Evolutionary conservation across 2,329 filamentous ascomycete species (phyloP).

Genomic region (Penicillium italicum): DNA sequence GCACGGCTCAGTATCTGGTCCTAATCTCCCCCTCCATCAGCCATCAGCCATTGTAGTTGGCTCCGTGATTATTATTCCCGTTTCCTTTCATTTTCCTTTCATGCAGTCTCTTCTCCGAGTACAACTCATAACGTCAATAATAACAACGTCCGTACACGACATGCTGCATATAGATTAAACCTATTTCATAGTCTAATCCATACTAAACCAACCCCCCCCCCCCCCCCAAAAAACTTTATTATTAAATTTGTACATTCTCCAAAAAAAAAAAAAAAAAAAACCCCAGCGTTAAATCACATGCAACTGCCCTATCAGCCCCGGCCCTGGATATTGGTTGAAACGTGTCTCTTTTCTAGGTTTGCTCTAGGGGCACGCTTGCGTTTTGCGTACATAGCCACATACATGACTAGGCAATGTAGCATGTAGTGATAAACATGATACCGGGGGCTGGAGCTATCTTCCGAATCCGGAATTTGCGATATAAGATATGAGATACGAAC

Average conservation of each 20-base stretch:
- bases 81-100: slow-evolving; percentile 1
- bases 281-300: slow-evolving; percentile 5
- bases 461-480: neutral
- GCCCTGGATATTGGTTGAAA: slow-evolving; percentile 8
- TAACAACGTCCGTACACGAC: neutral
- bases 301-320: neutral
- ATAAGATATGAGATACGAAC: slow-evolving; percentile 1
- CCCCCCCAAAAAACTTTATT: too few species aligned
- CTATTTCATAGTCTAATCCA: neutral
- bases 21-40: slow-evolving; percentile 18
- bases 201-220: neutral
- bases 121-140: neutral
- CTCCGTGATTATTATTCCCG: slow-evolving; percentile 3
- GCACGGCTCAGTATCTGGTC: slow-evolving; percentile 17
- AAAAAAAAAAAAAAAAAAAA: too few species aligned
- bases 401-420: neutral
- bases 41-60: slow-evolving; percentile 1
- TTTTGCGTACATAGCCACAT: neutral
- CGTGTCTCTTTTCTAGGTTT: slow-evolving; percentile 10
- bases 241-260: too few species aligned
- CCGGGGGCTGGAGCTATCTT: neutral
- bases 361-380: neutral
- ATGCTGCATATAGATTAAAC: neutral
- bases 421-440: neutral
- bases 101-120: slow-evolving; percentile 5